phyloP scores from a whole-genome alignment of 768 basidiomycete genomes.

The Favolaschia claudopus region DNA sequence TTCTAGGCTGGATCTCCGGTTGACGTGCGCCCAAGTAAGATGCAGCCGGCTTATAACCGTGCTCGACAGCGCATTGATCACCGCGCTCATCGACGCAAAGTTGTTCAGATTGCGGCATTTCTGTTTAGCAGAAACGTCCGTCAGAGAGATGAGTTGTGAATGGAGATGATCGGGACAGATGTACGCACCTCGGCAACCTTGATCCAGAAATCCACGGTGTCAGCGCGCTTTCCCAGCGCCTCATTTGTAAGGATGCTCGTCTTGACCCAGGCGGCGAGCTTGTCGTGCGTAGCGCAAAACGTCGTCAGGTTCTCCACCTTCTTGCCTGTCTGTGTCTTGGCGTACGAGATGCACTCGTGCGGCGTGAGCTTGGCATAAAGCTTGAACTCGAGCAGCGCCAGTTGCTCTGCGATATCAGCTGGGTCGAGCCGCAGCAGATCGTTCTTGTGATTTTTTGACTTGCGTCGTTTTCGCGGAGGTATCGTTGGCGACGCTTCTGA shows the following conservation, averaged over 20 bases:
- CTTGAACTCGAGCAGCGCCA: slow-evolving; percentile 76
- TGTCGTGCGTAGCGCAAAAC: slow-evolving; percentile 69
- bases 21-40: slow-evolving; percentile 73
- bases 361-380: slow-evolving; percentile 75
- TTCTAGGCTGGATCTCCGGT: slow-evolving; percentile 58
- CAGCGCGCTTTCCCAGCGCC: slow-evolving; percentile 58
- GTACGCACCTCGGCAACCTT: slow-evolving; percentile 75
- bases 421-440: slow-evolving; percentile 74
- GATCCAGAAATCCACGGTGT: slow-evolving; percentile 77
- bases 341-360: slow-evolving; percentile 78
- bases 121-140: slow-evolving; percentile 43
- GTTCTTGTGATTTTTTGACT: slow-evolving; percentile 59
- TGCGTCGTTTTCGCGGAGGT: slow-evolving; percentile 47
- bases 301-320: slow-evolving; percentile 52
- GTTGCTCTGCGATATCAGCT: slow-evolving; percentile 77
- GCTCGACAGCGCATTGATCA: slow-evolving; percentile 69
- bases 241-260: slow-evolving; percentile 63
- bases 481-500: slow-evolving; percentile 28
- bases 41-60: slow-evolving; percentile 63
- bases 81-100: slow-evolving; percentile 71
- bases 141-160: slow-evolving; percentile 7
- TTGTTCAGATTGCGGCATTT: slow-evolving; percentile 72
- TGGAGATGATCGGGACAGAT: not conserved
- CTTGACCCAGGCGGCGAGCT: slow-evolving; percentile 73
- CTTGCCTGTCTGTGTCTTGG: slow-evolving; percentile 47